Evolutionary conservation across 2,329 filamentous ascomycete genomes (phyloP), one percentile per base, ranked within the genome.

Genomic region (Penicillium sp.): DNA sequence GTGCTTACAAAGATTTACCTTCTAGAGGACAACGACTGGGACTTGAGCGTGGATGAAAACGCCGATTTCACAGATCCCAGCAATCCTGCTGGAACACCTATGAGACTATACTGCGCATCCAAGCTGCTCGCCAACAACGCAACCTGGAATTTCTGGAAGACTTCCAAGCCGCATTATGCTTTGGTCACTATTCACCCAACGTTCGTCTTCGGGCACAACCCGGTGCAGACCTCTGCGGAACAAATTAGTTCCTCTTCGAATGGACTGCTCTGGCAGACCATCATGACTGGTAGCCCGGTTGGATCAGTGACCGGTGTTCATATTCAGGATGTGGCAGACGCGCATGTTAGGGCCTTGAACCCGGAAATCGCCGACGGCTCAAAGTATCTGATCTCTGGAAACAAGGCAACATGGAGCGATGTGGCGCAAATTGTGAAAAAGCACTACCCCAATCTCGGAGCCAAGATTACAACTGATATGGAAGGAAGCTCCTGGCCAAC

Each of bases 291-390:
- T 2, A 23, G 33, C 6, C 54, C 53, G 1, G 6, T 21, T n/a
- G 21, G 15, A 3, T 36, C 6, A 1, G 31, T 53, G 1, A 52
- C 47, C 0, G 58, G 47, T 4, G 65, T 67, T 10, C 65, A 68
- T 53, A 34, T 67, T 15, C 46, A 53, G 12, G 65, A 68, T 53
- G 61, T 67, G 6, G 65, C 59, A 5, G 62, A 65, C 8, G 65
- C 62, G 1, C 64, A 68, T 43, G 26, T 68, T 41, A 62, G 51
- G 36, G 59, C 61, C 0, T 34, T 68, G 7, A 43, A 60, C 31
- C 49, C 53, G 5, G 54, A 43, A 3, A 50, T 67, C 7, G 6
- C 36, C 13, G 53, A 62, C 38, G 61, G 61, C 4, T 57, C 62
- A 24, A 62, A 53, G 33, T 65, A 62, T 44, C 23, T 65, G 16